These are phyloP conservation scores for Huntiella moniliformis DNA, from an alignment of 2,329 filamentous ascomycete genomes.

Conservation along the genomic window DNA sequence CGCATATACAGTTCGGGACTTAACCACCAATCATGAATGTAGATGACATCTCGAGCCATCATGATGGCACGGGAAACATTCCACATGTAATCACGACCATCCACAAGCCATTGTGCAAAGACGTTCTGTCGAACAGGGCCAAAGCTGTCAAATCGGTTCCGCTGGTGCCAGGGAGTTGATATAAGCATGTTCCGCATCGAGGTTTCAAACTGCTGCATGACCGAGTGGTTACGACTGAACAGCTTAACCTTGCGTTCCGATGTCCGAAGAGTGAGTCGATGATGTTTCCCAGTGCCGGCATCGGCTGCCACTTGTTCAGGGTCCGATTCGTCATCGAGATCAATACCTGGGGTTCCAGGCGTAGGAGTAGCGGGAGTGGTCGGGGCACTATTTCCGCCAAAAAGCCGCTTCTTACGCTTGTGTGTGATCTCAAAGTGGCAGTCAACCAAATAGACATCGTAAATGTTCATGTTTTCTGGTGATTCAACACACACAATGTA, in stretches of 20 bases:
- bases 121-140: conserved; percentile 73
- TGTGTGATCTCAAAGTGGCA: conserved; percentile 66
- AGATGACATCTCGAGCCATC: conserved; percentile 93
- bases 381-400: conserved; percentile 8
- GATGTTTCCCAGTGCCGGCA: conserved; percentile 38
- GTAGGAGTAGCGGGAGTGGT: conserved; percentile 7
- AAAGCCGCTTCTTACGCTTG: conserved; percentile 44
- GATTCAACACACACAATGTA: conserved; percentile 98
- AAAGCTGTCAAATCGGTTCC: conserved; percentile 82
- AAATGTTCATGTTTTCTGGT: conserved; percentile 95
- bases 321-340: conserved; percentile 11
- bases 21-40: conserved; percentile 99
- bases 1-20: conserved; percentile 93
- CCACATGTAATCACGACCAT: conserved; percentile 98
- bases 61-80: conserved; percentile 92
- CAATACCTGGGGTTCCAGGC: not conserved
- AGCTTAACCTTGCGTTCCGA: conserved; percentile 84
- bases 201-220: conserved; percentile 81
- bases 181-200: conserved; percentile 74
- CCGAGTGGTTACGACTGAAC: conserved; percentile 74
- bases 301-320: conserved; percentile 4
- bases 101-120: conserved; percentile 90
- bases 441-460: conserved; percentile 96
- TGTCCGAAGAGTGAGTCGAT: conserved; percentile 74
- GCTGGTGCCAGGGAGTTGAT: conserved; percentile 64